Base-by-base conservation (phyloP, 768 basidiomycete species). In the Mrakia frigida region DNA sequence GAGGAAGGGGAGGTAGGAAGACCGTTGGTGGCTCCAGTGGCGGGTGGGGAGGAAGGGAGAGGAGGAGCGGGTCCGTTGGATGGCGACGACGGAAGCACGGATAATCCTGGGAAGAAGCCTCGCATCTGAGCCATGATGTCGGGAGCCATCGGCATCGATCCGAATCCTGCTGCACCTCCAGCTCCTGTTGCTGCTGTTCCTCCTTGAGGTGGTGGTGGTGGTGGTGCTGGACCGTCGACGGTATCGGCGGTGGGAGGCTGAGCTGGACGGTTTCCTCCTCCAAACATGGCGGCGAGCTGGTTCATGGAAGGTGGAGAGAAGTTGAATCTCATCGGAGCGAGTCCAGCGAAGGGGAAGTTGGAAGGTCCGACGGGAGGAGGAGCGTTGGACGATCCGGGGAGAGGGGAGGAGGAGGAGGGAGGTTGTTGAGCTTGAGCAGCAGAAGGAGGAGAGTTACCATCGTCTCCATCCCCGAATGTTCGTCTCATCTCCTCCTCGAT, bases 311-410 rank as follows among this genome's bases (percentile, higher is more conserved):
- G 39, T 23, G 18, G 63, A 23, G 14, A 4, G 65, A 43, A 25
- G 25, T 18, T 37, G 37, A 68, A 41, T 1, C 37, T 23, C 37
- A 68, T 39, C 37, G 65, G 65, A 35, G 39, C 39, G 65, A 68
- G 25, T 39, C 65, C 65, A 37, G 65, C 65, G 37, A 68, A 68
- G 35, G 65, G 65, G 35, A 68, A 68, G 37, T 68, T 68, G 65
- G 65, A 68, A 9, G 35, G 65, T 68, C 65, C 18, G 39, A 43
- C 65, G 37, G 21, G 39, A 14, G 65, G 37, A n/a, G 65, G 25
- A 39, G 25, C 39, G 25, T 23, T 21, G 65, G 65, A 33, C 21
- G 63, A 37, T 65, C 37, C 35, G 23, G 65, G 6, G 37, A 33
- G 63, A 13, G 31, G 35, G 14, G 63, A 37, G 35, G 63, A 33